Percentiles rank a stretch among this genome's conserved stretches.
Conservation (phyloP, 495 filamentous ascomycete species). For the Hypomontagnella monticulosa region DNA sequence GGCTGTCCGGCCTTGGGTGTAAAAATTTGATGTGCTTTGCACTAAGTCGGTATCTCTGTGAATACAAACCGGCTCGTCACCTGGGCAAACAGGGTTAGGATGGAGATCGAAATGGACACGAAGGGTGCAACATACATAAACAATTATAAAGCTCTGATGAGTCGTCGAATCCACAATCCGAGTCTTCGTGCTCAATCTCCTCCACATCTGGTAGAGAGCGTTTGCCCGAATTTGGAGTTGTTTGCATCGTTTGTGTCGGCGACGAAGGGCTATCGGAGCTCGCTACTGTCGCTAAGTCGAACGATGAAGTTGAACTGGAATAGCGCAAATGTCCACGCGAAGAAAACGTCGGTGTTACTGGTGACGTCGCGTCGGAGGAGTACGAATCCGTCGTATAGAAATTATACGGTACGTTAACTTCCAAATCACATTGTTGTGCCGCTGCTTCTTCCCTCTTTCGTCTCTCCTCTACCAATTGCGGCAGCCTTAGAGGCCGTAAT, state of each 20-base stretch:
- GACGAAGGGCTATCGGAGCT: constrained; percentile 57
- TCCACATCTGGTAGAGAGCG: constrained; percentile 63
- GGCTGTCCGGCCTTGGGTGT: constrained; percentile 42
- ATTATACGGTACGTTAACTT: constrained; percentile 38
- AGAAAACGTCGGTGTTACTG: constrained; percentile 70
- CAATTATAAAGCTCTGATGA: constrained; percentile 58
- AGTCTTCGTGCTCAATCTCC: constrained; percentile 63
- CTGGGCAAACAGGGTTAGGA: constrained; percentile 40
- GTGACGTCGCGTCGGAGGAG: constrained; percentile 66
- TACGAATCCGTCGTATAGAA: constrained; percentile 58
- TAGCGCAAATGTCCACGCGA: constrained; percentile 64
- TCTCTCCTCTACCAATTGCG: constrained; percentile 62
- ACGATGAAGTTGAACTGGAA: constrained; percentile 62
- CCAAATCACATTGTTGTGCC: constrained; percentile 29
- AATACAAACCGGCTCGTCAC: constrained; percentile 54
- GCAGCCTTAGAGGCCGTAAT: constrained; percentile 61
- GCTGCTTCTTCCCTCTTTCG: constrained; percentile 53
- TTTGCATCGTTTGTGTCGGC: constrained; percentile 51
- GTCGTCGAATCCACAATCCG: constrained; percentile 57
- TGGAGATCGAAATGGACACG: not conserved
- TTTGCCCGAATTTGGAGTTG: constrained; percentile 52
- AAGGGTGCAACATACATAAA: constrained; percentile 56
- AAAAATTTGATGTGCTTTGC: constrained; percentile 52
- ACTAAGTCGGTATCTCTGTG: constrained; percentile 50
- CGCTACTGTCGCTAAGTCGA: constrained; percentile 52